Evolutionary conservation across 2,329 filamentous ascomycete species (phyloP).

Genomic region (Talaromyces sp.): DNA sequence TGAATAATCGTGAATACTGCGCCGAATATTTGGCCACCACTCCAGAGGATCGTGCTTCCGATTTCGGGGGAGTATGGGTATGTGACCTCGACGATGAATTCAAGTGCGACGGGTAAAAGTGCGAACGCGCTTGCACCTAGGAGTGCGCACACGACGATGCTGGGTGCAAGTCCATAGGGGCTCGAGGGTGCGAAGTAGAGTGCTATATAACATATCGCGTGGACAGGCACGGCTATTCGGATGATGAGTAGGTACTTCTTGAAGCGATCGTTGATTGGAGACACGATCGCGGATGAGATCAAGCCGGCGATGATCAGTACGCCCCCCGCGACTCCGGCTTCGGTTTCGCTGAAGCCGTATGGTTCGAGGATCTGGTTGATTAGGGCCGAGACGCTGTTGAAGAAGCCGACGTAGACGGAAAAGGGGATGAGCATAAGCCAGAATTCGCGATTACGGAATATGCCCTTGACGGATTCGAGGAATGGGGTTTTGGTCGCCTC

Average conservation of each 20-base stretch:
- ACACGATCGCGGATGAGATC: slow-evolving; percentile 68
- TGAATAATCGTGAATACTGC: slow-evolving; percentile 80
- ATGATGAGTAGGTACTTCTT: slow-evolving; percentile 74
- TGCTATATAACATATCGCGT: slow-evolving; percentile 68
- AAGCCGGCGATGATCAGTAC: slow-evolving; percentile 87
- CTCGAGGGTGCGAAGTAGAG: slow-evolving; percentile 78
- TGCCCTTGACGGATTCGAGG: slow-evolving; percentile 51
- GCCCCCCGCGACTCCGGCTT: slow-evolving; percentile 86
- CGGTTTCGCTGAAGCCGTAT: slow-evolving; percentile 76
- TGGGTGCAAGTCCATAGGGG: slow-evolving; percentile 46
- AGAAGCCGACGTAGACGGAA: slow-evolving; percentile 79
- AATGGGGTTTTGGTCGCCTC: slow-evolving; percentile 54
- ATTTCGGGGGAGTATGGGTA: slow-evolving; percentile 85
- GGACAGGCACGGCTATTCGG: slow-evolving; percentile 70
- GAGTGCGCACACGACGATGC: slow-evolving; percentile 71
- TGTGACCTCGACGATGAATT: slow-evolving; percentile 82
- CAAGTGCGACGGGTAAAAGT: slow-evolving; percentile 78
- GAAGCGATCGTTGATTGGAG: slow-evolving; percentile 78
- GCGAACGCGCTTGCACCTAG: slow-evolving; percentile 78
- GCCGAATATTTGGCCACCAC: slow-evolving; percentile 78
- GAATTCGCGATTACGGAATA: slow-evolving; percentile 65
- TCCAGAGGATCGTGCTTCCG: slow-evolving; percentile 79
- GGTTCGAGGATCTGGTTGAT: slow-evolving; percentile 87
- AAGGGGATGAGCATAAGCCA: slow-evolving; percentile 82
- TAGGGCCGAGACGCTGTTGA: slow-evolving; percentile 85